These are phyloP conservation scores for Penicillium waksmanii DNA, from an alignment of 495 filamentous ascomycete species.

Conservation along the genomic window DNA sequence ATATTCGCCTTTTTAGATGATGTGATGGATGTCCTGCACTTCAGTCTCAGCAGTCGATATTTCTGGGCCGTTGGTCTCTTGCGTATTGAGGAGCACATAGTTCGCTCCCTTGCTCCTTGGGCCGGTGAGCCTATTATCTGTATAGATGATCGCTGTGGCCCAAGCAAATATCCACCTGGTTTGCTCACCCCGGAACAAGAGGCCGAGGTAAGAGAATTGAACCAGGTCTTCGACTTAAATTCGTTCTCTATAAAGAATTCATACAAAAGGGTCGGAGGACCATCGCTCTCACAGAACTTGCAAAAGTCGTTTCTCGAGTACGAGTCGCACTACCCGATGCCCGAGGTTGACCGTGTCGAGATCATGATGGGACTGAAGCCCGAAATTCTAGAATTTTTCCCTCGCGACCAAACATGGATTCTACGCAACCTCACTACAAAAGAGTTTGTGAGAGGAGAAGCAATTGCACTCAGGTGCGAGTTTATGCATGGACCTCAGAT, in stretches of 20 bases:
- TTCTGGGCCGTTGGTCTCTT: conserved; percentile 24
- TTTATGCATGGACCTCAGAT: conserved; percentile 25
- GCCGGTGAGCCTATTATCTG: conserved; percentile 24
- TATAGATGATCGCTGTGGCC: conserved; percentile 11
- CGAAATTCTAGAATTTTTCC: conserved; percentile 22
- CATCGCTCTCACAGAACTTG: conserved; percentile 12
- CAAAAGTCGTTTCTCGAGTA: conserved; percentile 13
- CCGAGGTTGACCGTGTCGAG: conserved; percentile 12
- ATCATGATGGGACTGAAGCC: conserved; percentile 23
- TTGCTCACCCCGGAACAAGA: conserved; percentile 7
- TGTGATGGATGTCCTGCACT: conserved; percentile 13
- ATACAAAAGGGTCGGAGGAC: conserved; percentile 15
- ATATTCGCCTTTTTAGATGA: conserved; percentile 22
- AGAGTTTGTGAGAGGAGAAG: conserved; percentile 24
- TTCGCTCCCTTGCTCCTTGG: conserved; percentile 19
- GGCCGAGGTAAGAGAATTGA: conserved; percentile 8
- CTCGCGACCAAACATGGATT: conserved; percentile 20
- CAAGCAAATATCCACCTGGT: conserved; percentile 13
- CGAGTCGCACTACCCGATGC: conserved; percentile 14
- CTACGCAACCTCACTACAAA: conserved; percentile 23
- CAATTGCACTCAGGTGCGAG: conserved; percentile 16
- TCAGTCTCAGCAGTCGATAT: conserved; percentile 22
- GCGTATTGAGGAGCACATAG: conserved; percentile 20
- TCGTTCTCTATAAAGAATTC: conserved; percentile 5
- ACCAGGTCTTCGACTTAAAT: conserved; percentile 6